These are phyloP conservation scores for Acer yangbiense DNA, from an alignment of 345 rosid species.

Conservation along the genomic window DNA sequence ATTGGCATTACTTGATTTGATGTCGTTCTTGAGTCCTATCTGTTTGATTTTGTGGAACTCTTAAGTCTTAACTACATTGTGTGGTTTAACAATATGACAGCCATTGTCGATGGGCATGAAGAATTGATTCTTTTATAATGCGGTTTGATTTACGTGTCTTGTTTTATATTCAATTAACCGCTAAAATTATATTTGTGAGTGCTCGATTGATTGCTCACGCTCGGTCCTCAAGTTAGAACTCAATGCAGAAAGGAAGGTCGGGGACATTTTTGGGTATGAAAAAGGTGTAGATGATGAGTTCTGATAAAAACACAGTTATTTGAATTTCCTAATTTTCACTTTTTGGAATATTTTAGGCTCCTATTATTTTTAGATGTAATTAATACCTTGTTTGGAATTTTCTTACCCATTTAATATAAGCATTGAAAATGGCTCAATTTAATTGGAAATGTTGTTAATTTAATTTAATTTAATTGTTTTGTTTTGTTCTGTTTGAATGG, in stretches of 20 bases:
- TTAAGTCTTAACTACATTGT: not conserved
- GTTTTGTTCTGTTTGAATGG: not conserved
- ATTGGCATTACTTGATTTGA: not conserved
- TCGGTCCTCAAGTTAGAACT: too few species aligned
- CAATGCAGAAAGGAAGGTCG: too few species aligned
- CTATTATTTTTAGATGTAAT: too few species aligned
- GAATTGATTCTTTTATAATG: not conserved
- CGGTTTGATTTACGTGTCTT: not conserved
- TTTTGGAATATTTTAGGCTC: not conserved
- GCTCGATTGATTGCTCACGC: too few species aligned
- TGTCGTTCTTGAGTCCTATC: not conserved
- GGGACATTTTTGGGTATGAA: too few species aligned
- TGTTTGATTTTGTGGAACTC: not conserved
- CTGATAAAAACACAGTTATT: too few species aligned
- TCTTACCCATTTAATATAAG: not conserved
- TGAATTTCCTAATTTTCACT: not conserved
- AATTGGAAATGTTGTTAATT: not conserved
- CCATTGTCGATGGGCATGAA: not conserved
- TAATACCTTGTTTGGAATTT: not conserved
- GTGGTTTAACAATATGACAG: not conserved
- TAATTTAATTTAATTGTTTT: too few species aligned
- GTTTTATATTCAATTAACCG: not conserved
- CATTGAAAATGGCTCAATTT: not conserved
- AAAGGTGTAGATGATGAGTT: too few species aligned
- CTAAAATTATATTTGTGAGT: too few species aligned